Base-by-base conservation (phyloP, 1,284 basidiomycete species). In the Cryptococcus sp. region DNA sequence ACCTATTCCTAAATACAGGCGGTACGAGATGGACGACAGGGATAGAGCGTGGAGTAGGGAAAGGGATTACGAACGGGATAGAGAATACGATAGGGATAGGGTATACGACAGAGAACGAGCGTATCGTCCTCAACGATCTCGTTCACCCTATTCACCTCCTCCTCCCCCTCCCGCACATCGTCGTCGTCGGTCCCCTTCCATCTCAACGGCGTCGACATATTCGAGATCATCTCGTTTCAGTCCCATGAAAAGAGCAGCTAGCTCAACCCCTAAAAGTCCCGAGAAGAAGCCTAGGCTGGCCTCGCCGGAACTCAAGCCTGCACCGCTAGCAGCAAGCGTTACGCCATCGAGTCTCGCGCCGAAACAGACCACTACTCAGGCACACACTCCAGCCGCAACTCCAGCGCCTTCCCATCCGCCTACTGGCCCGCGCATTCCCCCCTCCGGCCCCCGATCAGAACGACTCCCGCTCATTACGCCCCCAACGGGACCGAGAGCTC, bases 381-480 rank as follows among this genome's bases (percentile, higher is more conserved):
- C 54, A n/a, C 57, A 55, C 11, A 37, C 50, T 19, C 34, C 48
- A 16, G 25, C 49, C 4, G 44, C 47, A 13, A 25, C 50, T 7
- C 54, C 55, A 15, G 37, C 48, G 3, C 45, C 50, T 17, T n/a
- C 49, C 16, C 47, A 40, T 7, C 16, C 56, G 17, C 51, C 54
- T 50, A 41, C 38, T 22, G 52, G 44, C 38, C 25, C 54, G 37
- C 41, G 59, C 16, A 55, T 54, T 41, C 58, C 58, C n/a, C 65
- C 64, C 23, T 63, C 66, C 37, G 70, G 64, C 39, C 69, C 66
- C 11, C 54, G 68, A 15, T 61, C 61, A 43, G 62, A 68, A 20
- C 49, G 67, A 45, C 39, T 63, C 3, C 66, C 67, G 1, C 60
- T 69, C 6, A 62, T 66, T 1, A 62, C 57, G 10, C 69, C 68